Percentiles rank a stretch among this genome's conserved stretches.
phyloP scores from a whole-genome alignment of 768 basidiomycete species.

The Boletus rufocinnamomeus region DNA sequence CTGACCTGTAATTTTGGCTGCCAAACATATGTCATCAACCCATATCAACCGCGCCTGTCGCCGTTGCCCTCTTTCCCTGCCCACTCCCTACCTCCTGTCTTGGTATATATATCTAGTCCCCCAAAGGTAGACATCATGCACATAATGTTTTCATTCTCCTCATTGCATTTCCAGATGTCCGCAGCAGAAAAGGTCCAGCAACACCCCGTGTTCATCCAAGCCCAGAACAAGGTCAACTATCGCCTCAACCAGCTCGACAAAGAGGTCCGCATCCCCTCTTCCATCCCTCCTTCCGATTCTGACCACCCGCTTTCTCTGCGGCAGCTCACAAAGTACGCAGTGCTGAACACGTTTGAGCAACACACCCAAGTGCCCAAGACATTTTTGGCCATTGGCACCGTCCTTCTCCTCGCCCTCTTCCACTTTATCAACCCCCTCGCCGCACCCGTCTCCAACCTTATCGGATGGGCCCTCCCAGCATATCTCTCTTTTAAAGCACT shows the following conservation, averaged over 20 bases:
- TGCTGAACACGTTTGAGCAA: constrained; percentile 81
- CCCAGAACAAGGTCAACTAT: constrained; percentile 76
- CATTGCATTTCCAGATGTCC: constrained; percentile 55
- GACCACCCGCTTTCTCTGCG: constrained; percentile 1
- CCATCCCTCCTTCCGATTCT: not conserved
- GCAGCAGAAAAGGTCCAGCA: constrained; percentile 81
- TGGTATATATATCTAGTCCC: constrained; percentile 12
- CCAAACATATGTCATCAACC: constrained; percentile 68
- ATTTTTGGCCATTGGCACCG: constrained; percentile 77
- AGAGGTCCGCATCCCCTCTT: constrained; percentile 61
- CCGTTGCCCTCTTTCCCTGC: constrained; percentile 28
- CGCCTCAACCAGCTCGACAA: constrained; percentile 93
- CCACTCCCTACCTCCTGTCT: constrained; percentile 8
- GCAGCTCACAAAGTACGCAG: constrained; percentile 84
- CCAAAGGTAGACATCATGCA: constrained; percentile 12
- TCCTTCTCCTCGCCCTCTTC: constrained; percentile 65
- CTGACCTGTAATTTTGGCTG: constrained; percentile 45
- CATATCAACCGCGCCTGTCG: constrained; percentile 41
- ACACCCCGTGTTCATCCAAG: constrained; percentile 85
- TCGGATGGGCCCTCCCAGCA: constrained; percentile 93
- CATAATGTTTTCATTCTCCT: not conserved
- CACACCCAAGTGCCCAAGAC: constrained; percentile 93
- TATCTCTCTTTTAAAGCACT: constrained; percentile 95
- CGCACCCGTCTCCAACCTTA: constrained; percentile 87
- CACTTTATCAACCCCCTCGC: constrained; percentile 92